phyloP scores from a whole-genome alignment of 208 protist species.

The Trypanosoma grayi region DNA sequence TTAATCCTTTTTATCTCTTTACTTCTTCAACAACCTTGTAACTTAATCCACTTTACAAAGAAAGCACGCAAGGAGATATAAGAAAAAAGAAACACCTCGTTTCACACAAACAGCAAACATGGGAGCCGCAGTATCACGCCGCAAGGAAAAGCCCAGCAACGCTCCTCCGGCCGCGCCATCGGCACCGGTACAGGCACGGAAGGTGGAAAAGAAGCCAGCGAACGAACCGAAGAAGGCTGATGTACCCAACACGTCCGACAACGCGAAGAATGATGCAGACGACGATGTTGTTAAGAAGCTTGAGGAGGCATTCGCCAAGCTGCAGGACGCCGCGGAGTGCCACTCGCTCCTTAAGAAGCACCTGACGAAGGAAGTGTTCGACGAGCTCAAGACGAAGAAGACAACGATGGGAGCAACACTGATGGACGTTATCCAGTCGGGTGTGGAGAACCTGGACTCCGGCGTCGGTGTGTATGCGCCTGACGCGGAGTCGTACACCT shows the following conservation, averaged over 20 bases:
- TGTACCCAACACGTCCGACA: background rate
- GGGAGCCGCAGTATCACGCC: background rate
- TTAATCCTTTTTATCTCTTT: background rate
- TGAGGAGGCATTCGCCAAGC: conserved; percentile 4
- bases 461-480: conserved; percentile 49
- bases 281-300: conserved; percentile 1
- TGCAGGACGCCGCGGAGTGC: conserved; percentile 30
- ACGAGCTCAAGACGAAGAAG: conserved; percentile 33
- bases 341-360: conserved; percentile 57
- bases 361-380: conserved; percentile 45
- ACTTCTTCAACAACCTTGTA: background rate
- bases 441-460: conserved; percentile 51
- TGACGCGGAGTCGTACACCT: conserved; percentile 54
- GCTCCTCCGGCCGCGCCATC: background rate
- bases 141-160: background rate
- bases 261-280: background rate
- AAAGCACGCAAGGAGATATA: background rate
- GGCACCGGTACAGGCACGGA: background rate
- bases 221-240: background rate
- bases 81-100: background rate
- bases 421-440: conserved; percentile 54
- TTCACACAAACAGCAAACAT: background rate
- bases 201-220: background rate
- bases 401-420: conserved; percentile 53
- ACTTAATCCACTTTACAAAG: background rate